Conservation (phyloP, 2,329 filamentous ascomycete species). For the Diaporthe longicolla region DNA sequence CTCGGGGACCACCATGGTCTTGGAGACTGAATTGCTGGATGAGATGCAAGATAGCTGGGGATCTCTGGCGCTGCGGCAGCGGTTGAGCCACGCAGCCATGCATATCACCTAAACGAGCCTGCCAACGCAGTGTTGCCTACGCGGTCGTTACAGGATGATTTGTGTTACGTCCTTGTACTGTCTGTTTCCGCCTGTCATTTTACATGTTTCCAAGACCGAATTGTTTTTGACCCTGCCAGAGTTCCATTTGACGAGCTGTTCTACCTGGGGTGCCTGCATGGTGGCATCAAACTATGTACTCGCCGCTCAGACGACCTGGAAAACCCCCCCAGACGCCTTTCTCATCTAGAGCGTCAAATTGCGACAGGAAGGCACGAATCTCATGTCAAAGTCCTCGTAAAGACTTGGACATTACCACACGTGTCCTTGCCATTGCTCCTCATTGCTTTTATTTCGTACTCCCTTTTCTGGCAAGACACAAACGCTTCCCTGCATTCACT, state of each 20-base stretch:
- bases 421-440: conserved; percentile 42
- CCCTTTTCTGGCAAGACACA: not conserved
- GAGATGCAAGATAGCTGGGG: not conserved
- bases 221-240: not conserved
- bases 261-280: not conserved
- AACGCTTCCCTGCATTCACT: too few species aligned
- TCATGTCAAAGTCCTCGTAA: too few species aligned
- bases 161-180: not conserved
- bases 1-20: not conserved
- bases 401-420: not conserved
- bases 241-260: conserved; percentile 5
- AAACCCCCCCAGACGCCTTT: not conserved
- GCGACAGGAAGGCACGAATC: too few species aligned
- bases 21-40: too few species aligned
- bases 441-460: not conserved
- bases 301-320: not conserved
- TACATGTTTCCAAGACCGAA: not conserved
- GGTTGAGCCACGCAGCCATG: not conserved
- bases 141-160: not conserved
- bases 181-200: not conserved
- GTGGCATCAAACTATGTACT: not conserved
- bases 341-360: not conserved
- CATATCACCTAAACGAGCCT: not conserved
- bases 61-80: not conserved
- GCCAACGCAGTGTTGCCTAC: not conserved